Conservation (phyloP, 2,329 filamentous ascomycete genomes). For the Periconia sp. region DNA sequence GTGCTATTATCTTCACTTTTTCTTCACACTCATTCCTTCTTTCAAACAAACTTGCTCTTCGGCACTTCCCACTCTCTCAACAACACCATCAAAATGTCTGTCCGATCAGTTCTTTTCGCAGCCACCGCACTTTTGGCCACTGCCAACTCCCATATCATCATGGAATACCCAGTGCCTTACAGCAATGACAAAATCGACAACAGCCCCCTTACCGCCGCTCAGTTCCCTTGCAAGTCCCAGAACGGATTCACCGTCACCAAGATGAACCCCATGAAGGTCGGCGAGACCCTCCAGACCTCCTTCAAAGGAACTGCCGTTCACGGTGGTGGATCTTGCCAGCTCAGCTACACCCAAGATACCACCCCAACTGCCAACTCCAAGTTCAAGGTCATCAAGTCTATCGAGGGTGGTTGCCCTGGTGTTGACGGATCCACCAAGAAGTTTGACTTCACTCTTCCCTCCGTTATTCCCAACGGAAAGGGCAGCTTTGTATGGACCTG, state of each 20-base stretch:
- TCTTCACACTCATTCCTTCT: slow-evolving; percentile 16
- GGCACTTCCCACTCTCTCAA: slow-evolving; percentile 4
- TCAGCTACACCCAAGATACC: slow-evolving; percentile 71
- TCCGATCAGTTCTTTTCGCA: slow-evolving; percentile 54
- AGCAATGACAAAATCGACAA: slow-evolving; percentile 58
- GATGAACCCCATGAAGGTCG: slow-evolving; percentile 59
- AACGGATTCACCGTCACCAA: slow-evolving; percentile 31
- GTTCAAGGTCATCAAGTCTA: slow-evolving; percentile 89
- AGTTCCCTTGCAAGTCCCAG: slow-evolving; percentile 72
- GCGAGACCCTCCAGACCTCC: slow-evolving; percentile 61
- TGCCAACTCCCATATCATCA: slow-evolving; percentile 73
- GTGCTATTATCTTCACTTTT: slow-evolving; percentile 22
- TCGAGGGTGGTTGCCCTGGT: slow-evolving; percentile 82
- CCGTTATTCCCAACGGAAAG: slow-evolving; percentile 70
- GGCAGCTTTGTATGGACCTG: slow-evolving; percentile 89
- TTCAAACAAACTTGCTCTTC: background rate
- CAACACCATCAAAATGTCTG: slow-evolving; percentile 48
- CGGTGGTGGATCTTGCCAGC: slow-evolving; percentile 87
- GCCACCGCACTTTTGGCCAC: slow-evolving; percentile 55
- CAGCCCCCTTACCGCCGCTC: slow-evolving; percentile 59
- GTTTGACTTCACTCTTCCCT: slow-evolving; percentile 73
- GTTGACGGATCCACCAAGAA: slow-evolving; percentile 59
- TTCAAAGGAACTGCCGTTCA: slow-evolving; percentile 78
- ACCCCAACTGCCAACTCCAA: slow-evolving; percentile 56
- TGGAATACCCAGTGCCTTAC: slow-evolving; percentile 68